A percentile compares a stretch with the other conserved stretches of the same genome.
phyloP scores from a whole-genome alignment of 805 yeast genomes.

The Candida loeiensis region DNA sequence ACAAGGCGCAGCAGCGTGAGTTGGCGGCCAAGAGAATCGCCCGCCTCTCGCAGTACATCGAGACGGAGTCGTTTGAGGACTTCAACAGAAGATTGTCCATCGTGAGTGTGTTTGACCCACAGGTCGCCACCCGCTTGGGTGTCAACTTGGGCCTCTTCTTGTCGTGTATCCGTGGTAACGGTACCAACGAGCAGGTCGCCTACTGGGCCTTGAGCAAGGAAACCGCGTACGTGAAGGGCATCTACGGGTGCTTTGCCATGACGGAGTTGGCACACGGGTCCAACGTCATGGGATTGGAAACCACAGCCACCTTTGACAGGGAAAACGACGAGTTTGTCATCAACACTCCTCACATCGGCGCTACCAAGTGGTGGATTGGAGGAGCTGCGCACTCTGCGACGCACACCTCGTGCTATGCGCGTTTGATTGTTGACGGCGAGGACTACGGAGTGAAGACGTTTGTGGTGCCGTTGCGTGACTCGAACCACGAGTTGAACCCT shows the following conservation, averaged over 20 bases:
- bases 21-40: constrained; percentile 58
- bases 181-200: constrained; percentile 75
- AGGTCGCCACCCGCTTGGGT: constrained; percentile 76
- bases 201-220: constrained; percentile 80
- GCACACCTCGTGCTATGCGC: constrained; percentile 80
- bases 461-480: constrained; percentile 84
- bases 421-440: constrained; percentile 73
- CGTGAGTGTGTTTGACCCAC: constrained; percentile 70
- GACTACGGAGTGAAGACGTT: constrained; percentile 93
- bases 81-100: constrained; percentile 59
- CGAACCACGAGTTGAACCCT: constrained; percentile 65
- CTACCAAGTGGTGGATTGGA: constrained; percentile 99
- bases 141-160: constrained; percentile 85
- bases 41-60: constrained; percentile 60
- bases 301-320: constrained; percentile 67
- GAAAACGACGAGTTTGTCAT: constrained; percentile 64
- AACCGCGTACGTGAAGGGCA: constrained; percentile 53
- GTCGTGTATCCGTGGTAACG: constrained; percentile 79
- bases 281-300: constrained; percentile 56
- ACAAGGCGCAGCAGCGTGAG: constrained; percentile 56
- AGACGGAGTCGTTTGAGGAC: constrained; percentile 38
- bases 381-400: constrained; percentile 96
- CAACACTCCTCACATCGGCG: constrained; percentile 86
- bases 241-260: constrained; percentile 62
- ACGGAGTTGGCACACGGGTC: constrained; percentile 73